Percentiles rank a stretch among this genome's conserved stretches.
Evolutionary conservation across 345 rosid genomes (phyloP).

Genomic region (Hevea brasiliensis): DNA sequence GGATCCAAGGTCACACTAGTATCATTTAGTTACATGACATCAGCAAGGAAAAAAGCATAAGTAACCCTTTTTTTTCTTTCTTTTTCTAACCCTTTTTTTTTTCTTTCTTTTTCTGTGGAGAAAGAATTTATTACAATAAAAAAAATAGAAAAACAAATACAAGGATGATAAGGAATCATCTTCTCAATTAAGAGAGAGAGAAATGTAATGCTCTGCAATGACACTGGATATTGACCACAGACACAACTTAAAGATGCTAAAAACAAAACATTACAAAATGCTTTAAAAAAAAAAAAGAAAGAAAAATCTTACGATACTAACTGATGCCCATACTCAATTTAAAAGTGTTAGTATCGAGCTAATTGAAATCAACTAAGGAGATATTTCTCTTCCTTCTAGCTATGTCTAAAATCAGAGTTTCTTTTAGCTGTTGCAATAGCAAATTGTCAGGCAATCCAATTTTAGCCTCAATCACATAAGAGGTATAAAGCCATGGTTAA

Average conservation of each 20-base stretch:
- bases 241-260: no score
- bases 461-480: not conserved
- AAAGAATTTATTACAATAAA: not conserved
- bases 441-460: not conserved
- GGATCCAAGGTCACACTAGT: not conserved
- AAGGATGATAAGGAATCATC: not conserved
- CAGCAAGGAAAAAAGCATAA: not conserved
- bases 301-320: no score
- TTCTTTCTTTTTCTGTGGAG: no score
- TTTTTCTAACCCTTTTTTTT: no score
- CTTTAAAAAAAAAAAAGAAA: no score
- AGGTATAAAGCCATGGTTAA: not conserved
- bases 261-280: no score
- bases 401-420: not conserved
- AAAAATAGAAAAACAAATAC: not conserved
- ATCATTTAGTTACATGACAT: not conserved
- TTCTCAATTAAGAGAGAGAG: not conserved
- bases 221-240: not conserved
- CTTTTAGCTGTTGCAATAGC: not conserved
- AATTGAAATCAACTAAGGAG: no score
- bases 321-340: no score
- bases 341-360: no score
- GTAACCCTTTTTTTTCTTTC: not conserved
- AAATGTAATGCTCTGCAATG: not conserved
- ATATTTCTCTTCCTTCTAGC: not conserved